A percentile compares a stretch with the other conserved stretches of the same genome.
These are phyloP conservation scores for Diaporthe australafricana DNA, from an alignment of 2,329 filamentous ascomycete genomes.

Conservation along the genomic window DNA sequence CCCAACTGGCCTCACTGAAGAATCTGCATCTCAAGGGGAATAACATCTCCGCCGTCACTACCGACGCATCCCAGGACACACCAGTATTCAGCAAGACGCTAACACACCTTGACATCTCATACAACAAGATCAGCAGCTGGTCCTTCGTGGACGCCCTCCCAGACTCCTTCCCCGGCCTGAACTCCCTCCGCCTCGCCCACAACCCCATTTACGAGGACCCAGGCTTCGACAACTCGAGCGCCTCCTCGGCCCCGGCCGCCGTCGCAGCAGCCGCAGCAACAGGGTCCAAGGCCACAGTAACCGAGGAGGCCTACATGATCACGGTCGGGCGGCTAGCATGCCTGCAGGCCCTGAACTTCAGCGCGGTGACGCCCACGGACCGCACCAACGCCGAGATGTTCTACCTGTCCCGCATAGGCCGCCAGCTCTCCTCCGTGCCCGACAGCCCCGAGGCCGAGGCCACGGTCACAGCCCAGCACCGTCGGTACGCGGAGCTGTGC, in stretches of 20 bases:
- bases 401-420: slow-evolving; percentile 86
- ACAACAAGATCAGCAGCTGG: slow-evolving; percentile 79
- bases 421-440: slow-evolving; percentile 74
- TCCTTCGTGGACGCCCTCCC: slow-evolving; percentile 77
- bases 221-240: slow-evolving; percentile 48
- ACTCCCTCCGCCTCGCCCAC: slow-evolving; percentile 81
- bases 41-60: slow-evolving; percentile 64
- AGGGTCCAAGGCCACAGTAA: slow-evolving; percentile 56
- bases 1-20: slow-evolving; percentile 62
- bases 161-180: slow-evolving; percentile 77
- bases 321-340: slow-evolving; percentile 79
- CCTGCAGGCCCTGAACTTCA: slow-evolving; percentile 80
- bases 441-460: slow-evolving; percentile 60
- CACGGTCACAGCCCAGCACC: slow-evolving; percentile 72
- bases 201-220: slow-evolving; percentile 83
- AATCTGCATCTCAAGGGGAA: slow-evolving; percentile 83
- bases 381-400: slow-evolving; percentile 91
- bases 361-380: slow-evolving; percentile 77
- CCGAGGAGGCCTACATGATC: slow-evolving; percentile 91
- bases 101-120: slow-evolving; percentile 78
- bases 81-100: slow-evolving; percentile 66
- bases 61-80: slow-evolving; percentile 43
- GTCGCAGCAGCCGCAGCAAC: slow-evolving; percentile 48
- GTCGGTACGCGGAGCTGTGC: slow-evolving; percentile 80
- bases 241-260: slow-evolving; percentile 40